Base-by-base conservation (phyloP, 1,284 basidiomycete species). In the Chalciporus sp. region DNA sequence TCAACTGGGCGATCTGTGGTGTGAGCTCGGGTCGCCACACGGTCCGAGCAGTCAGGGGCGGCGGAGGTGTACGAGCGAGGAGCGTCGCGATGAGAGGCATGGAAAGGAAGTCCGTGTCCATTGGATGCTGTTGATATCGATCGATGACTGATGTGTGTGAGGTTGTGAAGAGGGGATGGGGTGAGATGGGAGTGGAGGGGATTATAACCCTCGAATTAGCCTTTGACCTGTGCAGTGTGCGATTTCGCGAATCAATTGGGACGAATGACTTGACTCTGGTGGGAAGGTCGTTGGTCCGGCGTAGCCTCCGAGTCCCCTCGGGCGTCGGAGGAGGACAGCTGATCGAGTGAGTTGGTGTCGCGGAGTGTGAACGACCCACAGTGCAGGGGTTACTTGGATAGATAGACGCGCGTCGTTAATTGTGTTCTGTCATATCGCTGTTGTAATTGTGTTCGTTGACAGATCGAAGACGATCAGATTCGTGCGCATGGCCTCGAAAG, bases 1-100 rank as follows among this genome's bases (percentile, higher is more conserved):
- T 42, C 43, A 66, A 55, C 16, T 60, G 48, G 42, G 68, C 58
- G 7, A 69, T 68, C 4, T 59, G 39, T 12, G 56, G 46, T n/a
- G 59, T 67, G 40, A 66, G 55, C 39, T 56, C 40, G 6, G 31
- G 17, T 17, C 51, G 56, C 66, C 67, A 68, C 35, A 68, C 57
- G 5, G 40, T 44, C 19, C 52, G 39, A 12, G 53, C 43, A 2
- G 57, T 43, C 37, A 69, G 65, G 11, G 65, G 58, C 2, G 63
- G 42, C 8, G 37, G 55, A 4, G 59, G 52, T 3, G 61, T 51
- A 45, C 59, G 54, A 6, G 61, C 43, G 35, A 67, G 47, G 10
- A 67, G 55, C 12, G 53, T 52, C 10, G 46, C 40, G 40, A 66
- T 59, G 5, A 65, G 47, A 19, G 57, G 50, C 2, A 44, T 65